Conservation (phyloP, 768 basidiomycete genomes). For the Russula foetens region DNA sequence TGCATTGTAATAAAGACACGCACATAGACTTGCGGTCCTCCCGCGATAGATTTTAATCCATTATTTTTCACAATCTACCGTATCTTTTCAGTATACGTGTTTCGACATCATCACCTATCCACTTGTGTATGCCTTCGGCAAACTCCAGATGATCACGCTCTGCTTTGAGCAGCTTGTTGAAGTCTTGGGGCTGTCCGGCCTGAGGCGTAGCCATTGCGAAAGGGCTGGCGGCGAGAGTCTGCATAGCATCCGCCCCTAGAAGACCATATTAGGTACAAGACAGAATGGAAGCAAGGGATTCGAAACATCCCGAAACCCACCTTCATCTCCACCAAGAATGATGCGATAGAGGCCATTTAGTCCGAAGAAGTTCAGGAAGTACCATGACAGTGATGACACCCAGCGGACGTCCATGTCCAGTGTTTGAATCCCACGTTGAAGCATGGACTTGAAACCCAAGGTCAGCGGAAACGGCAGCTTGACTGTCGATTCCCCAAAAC, state of each 20-base stretch:
- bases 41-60: conserved; percentile 1
- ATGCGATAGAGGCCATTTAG: conserved; percentile 93
- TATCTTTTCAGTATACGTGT: conserved; percentile 69
- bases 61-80: conserved; percentile 43
- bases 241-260: conserved; percentile 71
- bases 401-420: conserved; percentile 97
- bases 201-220: conserved; percentile 46
- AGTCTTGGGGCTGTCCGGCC: conserved; percentile 68
- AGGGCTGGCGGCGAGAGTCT: conserved; percentile 63
- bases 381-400: conserved; percentile 99
- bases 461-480: conserved; percentile 96
- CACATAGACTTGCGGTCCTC: not conserved
- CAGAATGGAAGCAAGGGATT: conserved; percentile 7
- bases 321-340: conserved; percentile 82
- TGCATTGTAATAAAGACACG: conserved; percentile 3
- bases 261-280: conserved; percentile 14
- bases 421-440: conserved; percentile 92
- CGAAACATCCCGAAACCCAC: conserved; percentile 38
- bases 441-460: conserved; percentile 94
- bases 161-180: conserved; percentile 79
- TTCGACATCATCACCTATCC: conserved; percentile 79
- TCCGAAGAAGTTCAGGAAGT: conserved; percentile 98
- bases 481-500: conserved; percentile 41
- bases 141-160: conserved; percentile 93
- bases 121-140: conserved; percentile 76